These are phyloP conservation scores for Mangifera indica DNA, from an alignment of 345 rosid genomes.

Conservation along the genomic window DNA sequence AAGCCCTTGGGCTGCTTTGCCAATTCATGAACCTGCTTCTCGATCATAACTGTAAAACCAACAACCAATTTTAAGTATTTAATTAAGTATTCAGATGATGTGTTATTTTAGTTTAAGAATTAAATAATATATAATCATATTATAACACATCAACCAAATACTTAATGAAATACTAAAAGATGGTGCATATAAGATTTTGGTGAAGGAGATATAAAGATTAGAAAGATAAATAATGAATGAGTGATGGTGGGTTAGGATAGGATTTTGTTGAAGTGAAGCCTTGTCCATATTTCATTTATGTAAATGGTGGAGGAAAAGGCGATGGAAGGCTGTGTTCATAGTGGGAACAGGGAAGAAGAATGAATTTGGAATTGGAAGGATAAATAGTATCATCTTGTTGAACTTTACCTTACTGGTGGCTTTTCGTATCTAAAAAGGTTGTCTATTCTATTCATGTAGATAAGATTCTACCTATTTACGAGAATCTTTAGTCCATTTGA, in stretches of 20 bases:
- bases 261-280: constrained; percentile 1
- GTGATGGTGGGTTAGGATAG: constrained; percentile 16
- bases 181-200: too few relatives aligned
- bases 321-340: too few relatives aligned
- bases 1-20: constrained; percentile 57
- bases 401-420: not conserved
- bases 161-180: too few relatives aligned
- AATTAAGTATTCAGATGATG: too few relatives aligned
- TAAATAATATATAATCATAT: too few relatives aligned
- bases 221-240: not conserved
- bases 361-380: not conserved
- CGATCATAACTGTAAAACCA: constrained; percentile 21
- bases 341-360: too few relatives aligned
- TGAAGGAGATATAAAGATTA: not conserved
- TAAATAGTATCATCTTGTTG: not conserved
- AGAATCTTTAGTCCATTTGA: not conserved
- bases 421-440: not conserved
- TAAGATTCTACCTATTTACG: not conserved
- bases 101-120: too few relatives aligned
- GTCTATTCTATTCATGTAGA: not conserved
- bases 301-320: not conserved
- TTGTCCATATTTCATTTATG: not conserved
- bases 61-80: too few relatives aligned
- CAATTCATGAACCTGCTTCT: constrained; percentile 25
- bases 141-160: too few relatives aligned